Conservation (phyloP, 2,329 filamentous ascomycete genomes). For the Stagonosporopsis vannaccii region DNA sequence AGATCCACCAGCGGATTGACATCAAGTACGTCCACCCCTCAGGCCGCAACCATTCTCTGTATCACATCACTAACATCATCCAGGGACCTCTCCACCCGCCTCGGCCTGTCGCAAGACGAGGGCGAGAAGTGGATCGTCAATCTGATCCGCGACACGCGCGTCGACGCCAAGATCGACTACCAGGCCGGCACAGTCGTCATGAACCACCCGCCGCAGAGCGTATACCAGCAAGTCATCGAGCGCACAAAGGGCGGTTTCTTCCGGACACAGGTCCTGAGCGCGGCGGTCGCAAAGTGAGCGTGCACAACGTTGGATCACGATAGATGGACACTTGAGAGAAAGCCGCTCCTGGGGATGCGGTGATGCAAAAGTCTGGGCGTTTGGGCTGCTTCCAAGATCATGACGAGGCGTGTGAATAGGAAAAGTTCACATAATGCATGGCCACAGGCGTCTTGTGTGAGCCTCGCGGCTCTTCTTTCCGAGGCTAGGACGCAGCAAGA, state of each 20-base stretch:
- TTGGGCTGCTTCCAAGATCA: slow-evolving; percentile 3
- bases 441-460: slow-evolving; percentile 8
- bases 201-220: slow-evolving; percentile 98
- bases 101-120: slow-evolving; percentile 90
- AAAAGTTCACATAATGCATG: slow-evolving; percentile 11
- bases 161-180: slow-evolving; percentile 99
- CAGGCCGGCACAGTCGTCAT: slow-evolving; percentile 98
- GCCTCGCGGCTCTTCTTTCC: slow-evolving; percentile 7
- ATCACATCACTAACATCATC: slow-evolving; percentile 19
- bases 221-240: slow-evolving; percentile 99
- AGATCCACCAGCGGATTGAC: slow-evolving; percentile 98
- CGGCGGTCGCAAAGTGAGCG: slow-evolving; percentile 58
- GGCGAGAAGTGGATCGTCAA: slow-evolving; percentile 99
- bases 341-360: not conserved
- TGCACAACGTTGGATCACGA: not conserved
- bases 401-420: not conserved
- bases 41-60: not conserved
- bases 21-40: slow-evolving; percentile 70
- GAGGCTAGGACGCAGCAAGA: slow-evolving; percentile 1
- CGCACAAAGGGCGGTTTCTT: slow-evolving; percentile 99
- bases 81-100: slow-evolving; percentile 85
- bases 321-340: not conserved
- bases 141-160: slow-evolving; percentile 93
- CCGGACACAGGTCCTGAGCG: slow-evolving; percentile 89
- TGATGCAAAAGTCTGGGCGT: slow-evolving; percentile 8